Evolutionary conservation across 352 stramenopile species (phyloP), one percentile per base, ranked within the genome.

Genomic region (Aphanomyces astaci): DNA sequence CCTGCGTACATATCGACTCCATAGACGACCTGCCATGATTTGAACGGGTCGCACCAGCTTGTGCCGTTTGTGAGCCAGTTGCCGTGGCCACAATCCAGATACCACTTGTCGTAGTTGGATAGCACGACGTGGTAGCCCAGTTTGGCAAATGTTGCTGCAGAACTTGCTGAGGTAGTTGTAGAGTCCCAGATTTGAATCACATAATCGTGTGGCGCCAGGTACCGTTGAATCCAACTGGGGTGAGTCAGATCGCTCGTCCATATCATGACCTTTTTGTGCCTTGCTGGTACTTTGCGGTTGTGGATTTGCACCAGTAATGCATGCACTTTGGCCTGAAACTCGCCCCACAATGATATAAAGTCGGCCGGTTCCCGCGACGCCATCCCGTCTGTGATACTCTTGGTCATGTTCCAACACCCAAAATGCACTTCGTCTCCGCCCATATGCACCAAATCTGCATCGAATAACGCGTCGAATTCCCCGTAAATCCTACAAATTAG

Each of bases 391-490:
- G 49, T 63, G 55, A 71, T 62, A 25, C 9, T 15, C n/a, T 48
- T 33, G 17, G 45, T 51, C 43, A 27, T 45, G 39, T 71, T 71
- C 70, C 70, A 74, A 45, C 70, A 74, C 27, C 25, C 25, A 10
- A 71, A 33, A 32, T 62, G 66, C 10, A 73, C 64, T 62, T 74
- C 70, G 43, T 74, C 70, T 11, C 70, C 70, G 31, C 70, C 70
- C 64, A 74, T 72, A 45, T 74, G 70, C 19, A 74, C 27, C 17
- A 72, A 36, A 30, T 74, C 52, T 24, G 31, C 30, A 25, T 63
- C 49, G 31, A 74, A 74, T 3, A 74, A 17, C 22, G 7, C 28
- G 25, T 48, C 19, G 2, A 73, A 46, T 40, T 74, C 70, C 4
- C 9, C 40, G 46, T 65, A 74, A 32, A 74, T 36, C 36, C 53